Evolutionary conservation across 1,284 basidiomycete species (phyloP), one percentile per base, ranked within the genome.

Genomic region (Megacollybia platyphylla): DNA sequence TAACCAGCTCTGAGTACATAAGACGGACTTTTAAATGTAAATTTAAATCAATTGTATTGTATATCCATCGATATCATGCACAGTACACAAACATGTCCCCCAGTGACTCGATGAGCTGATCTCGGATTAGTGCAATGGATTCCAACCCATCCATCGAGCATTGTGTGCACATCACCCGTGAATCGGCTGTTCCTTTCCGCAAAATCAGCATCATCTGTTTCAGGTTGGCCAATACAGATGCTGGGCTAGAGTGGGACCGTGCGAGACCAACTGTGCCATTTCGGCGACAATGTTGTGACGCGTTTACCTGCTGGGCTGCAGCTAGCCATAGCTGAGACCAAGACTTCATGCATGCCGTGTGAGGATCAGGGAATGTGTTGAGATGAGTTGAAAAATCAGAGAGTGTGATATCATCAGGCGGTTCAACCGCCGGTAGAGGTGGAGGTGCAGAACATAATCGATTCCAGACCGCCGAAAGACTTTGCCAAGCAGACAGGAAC

Each of bases 81-180:
- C 18, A 13, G 35, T 49, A 49, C 13, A 26, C 35, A 32, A 49
- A 49, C 48, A 47, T 47, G 31, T 53, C 49, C 40, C 60, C 45
- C 36, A 68, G 43, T 3, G 57, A 56, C 10, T 60, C 56, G 17
- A 67, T 57, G 37, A 68, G 56, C 32, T 61, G 56, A 45, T 68
- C 65, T 43, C 65, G 56, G 18, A 55, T 49, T 30, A 48, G 45
- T 30, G 58, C 58, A 13, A 67, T 58, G 5, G 59, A 57, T 48
- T 70, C 66, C 44, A 70, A 48, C 13, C 65, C 65, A 15, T 58
- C 53, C 51, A 68, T 51, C 36, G 60, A 62, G 46, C 67, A 68
- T 27, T 57, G 56, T 18, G 66, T 46, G 28, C 58, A 54, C 48
- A 68, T 62, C 1, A 46, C 48, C 11, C 54, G 52, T 7, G 56